Evolutionary conservation across 805 yeast genomes (phyloP).

Genomic region (Candida golubevii): DNA sequence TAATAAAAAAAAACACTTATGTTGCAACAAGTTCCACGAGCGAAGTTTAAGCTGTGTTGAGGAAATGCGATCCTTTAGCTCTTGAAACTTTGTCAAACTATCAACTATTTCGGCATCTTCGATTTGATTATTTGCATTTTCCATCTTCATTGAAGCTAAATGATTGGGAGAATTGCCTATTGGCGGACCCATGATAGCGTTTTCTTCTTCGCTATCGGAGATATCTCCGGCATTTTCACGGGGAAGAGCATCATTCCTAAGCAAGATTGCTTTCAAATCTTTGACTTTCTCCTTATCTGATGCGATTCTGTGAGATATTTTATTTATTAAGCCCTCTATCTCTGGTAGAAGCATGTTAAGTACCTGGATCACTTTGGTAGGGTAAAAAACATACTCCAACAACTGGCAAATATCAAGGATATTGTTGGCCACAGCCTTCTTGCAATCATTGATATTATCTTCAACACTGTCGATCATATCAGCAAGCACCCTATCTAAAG

Average conservation of each 20-base stretch:
- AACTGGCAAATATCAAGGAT: slow-evolving; percentile 65
- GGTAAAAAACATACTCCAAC: slow-evolving; percentile 52
- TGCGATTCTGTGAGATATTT: background rate
- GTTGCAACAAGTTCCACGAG: slow-evolving; percentile 57
- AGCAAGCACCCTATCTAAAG: slow-evolving; percentile 61
- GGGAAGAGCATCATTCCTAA: slow-evolving; percentile 19
- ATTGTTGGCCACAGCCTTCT: slow-evolving; percentile 44
- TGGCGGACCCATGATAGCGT: no score
- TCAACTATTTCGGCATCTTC: slow-evolving; percentile 4
- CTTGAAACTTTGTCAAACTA: slow-evolving; percentile 4
- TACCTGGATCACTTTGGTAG: slow-evolving; percentile 45
- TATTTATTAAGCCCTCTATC: slow-evolving; percentile 2
- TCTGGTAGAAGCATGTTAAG: slow-evolving; percentile 36
- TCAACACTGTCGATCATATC: slow-evolving; percentile 58
- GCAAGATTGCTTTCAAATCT: slow-evolving; percentile 1
- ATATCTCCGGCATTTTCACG: slow-evolving; percentile 12
- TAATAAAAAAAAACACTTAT: slow-evolving; percentile 71
- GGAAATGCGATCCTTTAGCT: slow-evolving; percentile 24
- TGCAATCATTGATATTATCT: slow-evolving; percentile 44
- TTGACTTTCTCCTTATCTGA: background rate
- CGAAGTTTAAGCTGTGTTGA: slow-evolving; percentile 33
- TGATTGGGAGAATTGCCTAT: no score
- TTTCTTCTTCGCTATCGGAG: slow-evolving; percentile 3
- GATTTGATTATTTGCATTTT: background rate
- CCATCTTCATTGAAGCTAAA: background rate